phyloP scores from a whole-genome alignment of 2,329 filamentous ascomycete species.

The Dichotomopilus funicola region DNA sequence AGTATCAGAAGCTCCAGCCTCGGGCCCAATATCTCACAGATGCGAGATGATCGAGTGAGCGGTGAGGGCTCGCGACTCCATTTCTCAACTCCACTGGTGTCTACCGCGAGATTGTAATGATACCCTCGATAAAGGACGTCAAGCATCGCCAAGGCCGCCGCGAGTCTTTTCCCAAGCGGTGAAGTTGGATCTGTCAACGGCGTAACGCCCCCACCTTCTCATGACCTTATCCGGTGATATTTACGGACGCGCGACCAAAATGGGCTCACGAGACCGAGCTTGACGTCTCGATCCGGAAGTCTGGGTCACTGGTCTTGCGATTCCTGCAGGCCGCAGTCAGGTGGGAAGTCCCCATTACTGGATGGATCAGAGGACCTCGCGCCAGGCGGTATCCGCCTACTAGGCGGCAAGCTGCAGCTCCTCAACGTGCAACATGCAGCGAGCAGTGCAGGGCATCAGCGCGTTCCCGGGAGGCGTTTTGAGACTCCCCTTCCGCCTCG shows the following conservation, averaged over 20 bases:
- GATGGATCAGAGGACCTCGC: background rate
- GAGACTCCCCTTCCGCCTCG: background rate
- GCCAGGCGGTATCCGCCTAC: constrained; percentile 2
- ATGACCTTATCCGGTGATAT: too few species aligned
- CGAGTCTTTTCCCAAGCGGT: background rate
- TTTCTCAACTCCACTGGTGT: background rate
- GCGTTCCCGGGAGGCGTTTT: background rate
- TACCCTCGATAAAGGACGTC: background rate
- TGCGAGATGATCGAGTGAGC: background rate
- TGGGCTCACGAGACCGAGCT: background rate
- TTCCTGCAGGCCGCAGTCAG: constrained; percentile 8
- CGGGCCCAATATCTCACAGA: too few species aligned
- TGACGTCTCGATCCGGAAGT: constrained; percentile 12
- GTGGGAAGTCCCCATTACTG: background rate
- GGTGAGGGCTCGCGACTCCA: background rate
- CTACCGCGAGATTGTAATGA: background rate
- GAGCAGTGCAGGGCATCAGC: constrained; percentile 1
- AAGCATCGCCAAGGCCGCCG: background rate
- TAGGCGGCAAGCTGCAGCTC: constrained; percentile 13
- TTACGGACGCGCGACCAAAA: background rate
- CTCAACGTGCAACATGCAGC: constrained; percentile 12
- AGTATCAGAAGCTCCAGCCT: too few species aligned
- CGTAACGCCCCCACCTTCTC: too few species aligned
- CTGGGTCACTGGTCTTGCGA: constrained; percentile 10
- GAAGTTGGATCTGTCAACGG: background rate